These are phyloP conservation scores for Paecilomyces formosus DNA, from an alignment of 2,329 filamentous ascomycete genomes.

Conservation along the genomic window DNA sequence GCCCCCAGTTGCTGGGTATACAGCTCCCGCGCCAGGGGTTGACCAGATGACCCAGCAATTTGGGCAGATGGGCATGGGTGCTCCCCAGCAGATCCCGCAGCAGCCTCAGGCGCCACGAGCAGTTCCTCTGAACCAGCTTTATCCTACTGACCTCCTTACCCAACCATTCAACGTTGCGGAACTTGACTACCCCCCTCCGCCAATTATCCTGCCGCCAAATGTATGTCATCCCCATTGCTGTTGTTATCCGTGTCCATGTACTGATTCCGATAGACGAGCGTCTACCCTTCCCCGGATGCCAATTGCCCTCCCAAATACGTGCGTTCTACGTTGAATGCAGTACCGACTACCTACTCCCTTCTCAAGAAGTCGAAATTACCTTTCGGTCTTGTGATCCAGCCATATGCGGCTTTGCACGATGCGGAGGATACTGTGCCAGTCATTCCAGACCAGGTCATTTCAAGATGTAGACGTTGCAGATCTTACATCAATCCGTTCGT, in stretches of 20 bases:
- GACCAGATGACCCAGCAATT: constrained; percentile 75
- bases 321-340: constrained; percentile 87
- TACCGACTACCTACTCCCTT: constrained; percentile 84
- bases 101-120: constrained; percentile 44
- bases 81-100: constrained; percentile 44
- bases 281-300: constrained; percentile 81
- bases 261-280: constrained; percentile 62
- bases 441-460: constrained; percentile 94
- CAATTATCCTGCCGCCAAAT: constrained; percentile 84
- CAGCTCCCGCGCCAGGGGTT: constrained; percentile 50
- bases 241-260: constrained; percentile 6
- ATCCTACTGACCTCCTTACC: constrained; percentile 82
- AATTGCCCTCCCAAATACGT: constrained; percentile 94
- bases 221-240: constrained; percentile 48
- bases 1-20: constrained; percentile 60
- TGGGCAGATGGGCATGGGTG: constrained; percentile 65
- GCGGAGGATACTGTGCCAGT: constrained; percentile 85
- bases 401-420: constrained; percentile 88
- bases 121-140: constrained; percentile 70
- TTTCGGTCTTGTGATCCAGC: constrained; percentile 92
- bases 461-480: constrained; percentile 86
- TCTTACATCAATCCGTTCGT: constrained; percentile 98
- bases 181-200: constrained; percentile 82
- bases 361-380: constrained; percentile 96
- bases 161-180: constrained; percentile 93